phyloP scores from a whole-genome alignment of 1,284 basidiomycete species.

The Heliocybe sulcata region DNA sequence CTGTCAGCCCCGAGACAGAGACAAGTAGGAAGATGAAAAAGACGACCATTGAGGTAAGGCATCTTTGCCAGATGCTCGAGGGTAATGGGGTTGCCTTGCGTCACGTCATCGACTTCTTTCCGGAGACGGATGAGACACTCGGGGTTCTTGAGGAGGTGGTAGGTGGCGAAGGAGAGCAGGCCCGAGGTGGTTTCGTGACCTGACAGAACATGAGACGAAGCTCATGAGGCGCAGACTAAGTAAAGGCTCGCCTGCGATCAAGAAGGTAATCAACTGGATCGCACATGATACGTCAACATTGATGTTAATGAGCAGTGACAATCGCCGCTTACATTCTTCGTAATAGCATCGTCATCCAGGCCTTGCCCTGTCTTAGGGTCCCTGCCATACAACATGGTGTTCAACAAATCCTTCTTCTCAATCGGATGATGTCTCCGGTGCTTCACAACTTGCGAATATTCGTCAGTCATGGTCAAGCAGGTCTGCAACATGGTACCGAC shows the following conservation, averaged over 20 bases:
- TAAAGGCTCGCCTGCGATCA: conserved; percentile 33
- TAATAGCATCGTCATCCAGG: conserved; percentile 36
- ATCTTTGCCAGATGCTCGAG: conserved; percentile 33
- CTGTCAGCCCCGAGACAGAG: too few relatives aligned
- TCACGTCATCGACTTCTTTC: conserved; percentile 36
- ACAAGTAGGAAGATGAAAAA: too few relatives aligned
- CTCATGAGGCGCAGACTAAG: too few relatives aligned
- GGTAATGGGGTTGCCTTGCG: conserved; percentile 29
- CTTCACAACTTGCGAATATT: conserved; percentile 24
- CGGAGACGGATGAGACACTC: conserved; percentile 34
- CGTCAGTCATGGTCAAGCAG: background rate
- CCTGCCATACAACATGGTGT: conserved; percentile 37
- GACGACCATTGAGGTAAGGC: conserved; percentile 34
- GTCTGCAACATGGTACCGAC: conserved; percentile 17
- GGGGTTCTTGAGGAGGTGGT: conserved; percentile 39
- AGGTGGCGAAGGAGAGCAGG: conserved; percentile 31
- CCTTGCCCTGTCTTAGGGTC: conserved; percentile 40
- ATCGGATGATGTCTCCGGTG: conserved; percentile 29
- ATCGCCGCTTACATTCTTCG: conserved; percentile 28
- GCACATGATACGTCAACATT: background rate
- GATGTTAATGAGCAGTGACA: background rate
- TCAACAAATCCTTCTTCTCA: conserved; percentile 37
- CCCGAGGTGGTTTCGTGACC: conserved; percentile 44
- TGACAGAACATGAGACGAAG: too few relatives aligned
- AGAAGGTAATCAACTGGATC: conserved; percentile 39